Evolutionary conservation across 106 monocot genomes (phyloP).

Genomic region (Phalaenopsis equestris): DNA sequence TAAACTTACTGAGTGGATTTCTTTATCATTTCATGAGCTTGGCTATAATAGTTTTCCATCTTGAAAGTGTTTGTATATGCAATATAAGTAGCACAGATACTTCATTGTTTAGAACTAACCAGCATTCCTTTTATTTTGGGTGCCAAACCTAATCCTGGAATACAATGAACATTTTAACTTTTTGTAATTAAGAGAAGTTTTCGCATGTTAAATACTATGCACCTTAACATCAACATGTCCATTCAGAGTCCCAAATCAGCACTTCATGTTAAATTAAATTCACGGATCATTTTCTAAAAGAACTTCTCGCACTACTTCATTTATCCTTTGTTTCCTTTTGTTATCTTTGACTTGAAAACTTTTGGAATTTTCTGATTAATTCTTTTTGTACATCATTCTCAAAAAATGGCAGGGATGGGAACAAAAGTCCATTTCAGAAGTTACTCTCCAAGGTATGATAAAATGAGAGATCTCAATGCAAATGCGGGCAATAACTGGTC

Average conservation of each 20-base stretch:
- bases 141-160: not conserved
- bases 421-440: slow-evolving; percentile 47
- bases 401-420: slow-evolving; percentile 37
- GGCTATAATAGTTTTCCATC: not conserved
- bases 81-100: not conserved
- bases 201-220: not conserved
- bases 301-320: not conserved
- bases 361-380: not conserved
- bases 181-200: not conserved
- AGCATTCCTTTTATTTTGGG: not conserved
- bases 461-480: slow-evolving; percentile 37
- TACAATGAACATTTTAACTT: not conserved
- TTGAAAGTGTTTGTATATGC: not conserved
- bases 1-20: not conserved
- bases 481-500: slow-evolving; percentile 25
- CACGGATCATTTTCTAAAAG: not conserved
- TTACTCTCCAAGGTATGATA: slow-evolving; percentile 30
- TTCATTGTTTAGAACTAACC: not conserved
- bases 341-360: not conserved
- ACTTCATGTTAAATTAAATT: not conserved
- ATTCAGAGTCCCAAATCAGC: not conserved
- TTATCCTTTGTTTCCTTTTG: not conserved
- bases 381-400: not conserved
- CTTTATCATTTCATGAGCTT: not conserved
- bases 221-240: not conserved